Evolutionary conservation across 148 eudicot genomes (phyloP).

Genomic region (Rhododendron mucronatum): DNA sequence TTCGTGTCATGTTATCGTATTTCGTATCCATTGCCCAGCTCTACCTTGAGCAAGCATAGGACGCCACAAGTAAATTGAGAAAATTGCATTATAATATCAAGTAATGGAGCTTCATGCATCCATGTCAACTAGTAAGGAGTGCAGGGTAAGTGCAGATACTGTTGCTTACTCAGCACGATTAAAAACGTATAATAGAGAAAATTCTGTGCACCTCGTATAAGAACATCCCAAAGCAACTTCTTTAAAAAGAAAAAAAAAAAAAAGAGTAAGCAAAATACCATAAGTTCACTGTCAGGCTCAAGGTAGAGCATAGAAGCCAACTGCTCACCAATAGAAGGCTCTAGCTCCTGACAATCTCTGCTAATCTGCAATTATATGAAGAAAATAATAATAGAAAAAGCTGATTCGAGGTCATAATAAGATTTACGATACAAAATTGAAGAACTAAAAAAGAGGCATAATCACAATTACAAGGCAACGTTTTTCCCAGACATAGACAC

Average conservation of each 20-base stretch:
- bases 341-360: slow-evolving; percentile 97
- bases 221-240: background rate
- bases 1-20: no score
- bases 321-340: slow-evolving; percentile 89
- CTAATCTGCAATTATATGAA: slow-evolving; percentile 62
- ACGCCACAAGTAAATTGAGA: background rate
- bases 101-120: background rate
- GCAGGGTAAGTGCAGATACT: background rate
- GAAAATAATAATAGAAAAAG: background rate
- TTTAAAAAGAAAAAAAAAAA: background rate
- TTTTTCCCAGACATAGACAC: background rate
- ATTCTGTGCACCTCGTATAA: background rate
- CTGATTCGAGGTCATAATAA: background rate
- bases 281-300: slow-evolving; percentile 95
- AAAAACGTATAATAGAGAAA: background rate
- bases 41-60: background rate
- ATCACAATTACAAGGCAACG: background rate
- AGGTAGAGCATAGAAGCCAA: slow-evolving; percentile 91
- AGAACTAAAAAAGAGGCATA: background rate
- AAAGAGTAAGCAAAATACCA: slow-evolving; percentile 44
- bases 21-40: no score
- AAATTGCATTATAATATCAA: background rate
- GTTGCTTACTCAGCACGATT: background rate
- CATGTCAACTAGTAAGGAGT: background rate
- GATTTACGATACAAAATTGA: background rate